Evolutionary conservation across 2,329 filamentous ascomycete genomes (phyloP).

Genomic region (Xylaria sp.): DNA sequence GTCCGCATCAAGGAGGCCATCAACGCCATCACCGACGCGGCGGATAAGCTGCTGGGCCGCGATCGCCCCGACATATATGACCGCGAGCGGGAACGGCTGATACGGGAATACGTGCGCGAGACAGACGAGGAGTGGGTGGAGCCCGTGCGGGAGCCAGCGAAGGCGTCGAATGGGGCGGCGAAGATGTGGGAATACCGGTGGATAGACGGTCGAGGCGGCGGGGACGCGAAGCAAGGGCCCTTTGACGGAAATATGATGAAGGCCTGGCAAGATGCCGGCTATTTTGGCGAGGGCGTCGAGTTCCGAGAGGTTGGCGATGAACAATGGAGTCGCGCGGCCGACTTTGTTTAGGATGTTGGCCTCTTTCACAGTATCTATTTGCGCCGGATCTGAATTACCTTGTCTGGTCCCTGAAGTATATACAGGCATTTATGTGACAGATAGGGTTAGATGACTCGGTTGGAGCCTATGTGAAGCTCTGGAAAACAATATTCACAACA

Average conservation of each 20-base stretch:
- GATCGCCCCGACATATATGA: slow-evolving; percentile 94
- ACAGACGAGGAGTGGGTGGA: slow-evolving; percentile 85
- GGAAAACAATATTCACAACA: neutral
- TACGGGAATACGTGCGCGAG: slow-evolving; percentile 84
- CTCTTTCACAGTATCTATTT: neutral
- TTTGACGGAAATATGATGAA: slow-evolving; percentile 88
- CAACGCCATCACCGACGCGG: slow-evolving; percentile 85
- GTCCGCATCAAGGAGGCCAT: slow-evolving; percentile 76
- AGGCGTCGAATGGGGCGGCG: slow-evolving; percentile 41
- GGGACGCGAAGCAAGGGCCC: slow-evolving; percentile 77
- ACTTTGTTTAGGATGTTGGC: slow-evolving; percentile 56
- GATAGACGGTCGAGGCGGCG: slow-evolving; percentile 84
- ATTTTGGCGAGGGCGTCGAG: slow-evolving; percentile 91
- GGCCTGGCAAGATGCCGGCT: slow-evolving; percentile 90
- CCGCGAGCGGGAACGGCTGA: slow-evolving; percentile 81
- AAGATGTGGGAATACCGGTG: slow-evolving; percentile 90
- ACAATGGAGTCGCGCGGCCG: slow-evolving; percentile 62
- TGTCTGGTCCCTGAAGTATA: neutral
- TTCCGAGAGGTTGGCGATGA: slow-evolving; percentile 70
- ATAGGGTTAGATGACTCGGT: neutral
- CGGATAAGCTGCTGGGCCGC: slow-evolving; percentile 84
- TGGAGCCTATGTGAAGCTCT: neutral
- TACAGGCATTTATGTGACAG: neutral
- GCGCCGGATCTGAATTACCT: neutral
- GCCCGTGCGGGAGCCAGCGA: slow-evolving; percentile 47